phyloP scores from a whole-genome alignment of 108 stramenopile species.

The Phaeodactylum tricornutum region DNA sequence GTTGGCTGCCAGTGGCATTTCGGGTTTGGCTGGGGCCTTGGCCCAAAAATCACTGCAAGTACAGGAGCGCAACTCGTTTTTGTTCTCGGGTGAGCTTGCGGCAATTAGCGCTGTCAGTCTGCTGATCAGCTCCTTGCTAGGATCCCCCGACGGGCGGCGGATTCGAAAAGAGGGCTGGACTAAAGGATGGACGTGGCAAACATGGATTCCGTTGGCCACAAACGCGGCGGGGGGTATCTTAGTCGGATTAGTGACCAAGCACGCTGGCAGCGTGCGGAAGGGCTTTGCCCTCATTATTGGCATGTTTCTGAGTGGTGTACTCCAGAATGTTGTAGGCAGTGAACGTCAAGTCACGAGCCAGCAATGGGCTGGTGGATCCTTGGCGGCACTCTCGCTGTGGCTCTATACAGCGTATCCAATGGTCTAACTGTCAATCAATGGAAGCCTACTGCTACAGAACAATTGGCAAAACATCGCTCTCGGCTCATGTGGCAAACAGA shows the following conservation, averaged over 20 bases:
- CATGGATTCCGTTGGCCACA: slow-evolving; percentile 52
- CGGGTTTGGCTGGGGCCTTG: slow-evolving; percentile 73
- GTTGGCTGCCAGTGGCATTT: slow-evolving; percentile 55
- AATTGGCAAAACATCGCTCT: too few species aligned
- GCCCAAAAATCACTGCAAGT: slow-evolving; percentile 68
- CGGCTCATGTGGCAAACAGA: too few species aligned
- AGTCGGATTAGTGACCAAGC: slow-evolving; percentile 82
- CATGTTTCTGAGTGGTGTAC: slow-evolving; percentile 46
- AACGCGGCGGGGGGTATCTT: slow-evolving; percentile 80
- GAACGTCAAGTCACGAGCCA: slow-evolving; percentile 33
- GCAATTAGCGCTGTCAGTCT: slow-evolving; percentile 39
- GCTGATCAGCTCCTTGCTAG: slow-evolving; percentile 21
- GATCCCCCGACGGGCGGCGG: slow-evolving; percentile 27
- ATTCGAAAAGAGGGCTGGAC: slow-evolving; percentile 17
- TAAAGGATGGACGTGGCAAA: slow-evolving; percentile 48
- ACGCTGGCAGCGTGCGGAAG: slow-evolving; percentile 71
- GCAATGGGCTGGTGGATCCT: slow-evolving; percentile 37
- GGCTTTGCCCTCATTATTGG: slow-evolving; percentile 80
- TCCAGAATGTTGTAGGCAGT: slow-evolving; percentile 27
- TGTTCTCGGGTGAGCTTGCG: slow-evolving; percentile 75
- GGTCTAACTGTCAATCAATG: too few species aligned
- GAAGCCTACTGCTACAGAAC: too few species aligned
- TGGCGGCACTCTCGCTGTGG: slow-evolving; percentile 53
- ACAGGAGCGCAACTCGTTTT: slow-evolving; percentile 28
- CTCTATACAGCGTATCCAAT: slow-evolving; percentile 37